Evolutionary conservation across 2,329 filamentous ascomycete species (phyloP).

Genomic region (Blastomyces emzantsi): DNA sequence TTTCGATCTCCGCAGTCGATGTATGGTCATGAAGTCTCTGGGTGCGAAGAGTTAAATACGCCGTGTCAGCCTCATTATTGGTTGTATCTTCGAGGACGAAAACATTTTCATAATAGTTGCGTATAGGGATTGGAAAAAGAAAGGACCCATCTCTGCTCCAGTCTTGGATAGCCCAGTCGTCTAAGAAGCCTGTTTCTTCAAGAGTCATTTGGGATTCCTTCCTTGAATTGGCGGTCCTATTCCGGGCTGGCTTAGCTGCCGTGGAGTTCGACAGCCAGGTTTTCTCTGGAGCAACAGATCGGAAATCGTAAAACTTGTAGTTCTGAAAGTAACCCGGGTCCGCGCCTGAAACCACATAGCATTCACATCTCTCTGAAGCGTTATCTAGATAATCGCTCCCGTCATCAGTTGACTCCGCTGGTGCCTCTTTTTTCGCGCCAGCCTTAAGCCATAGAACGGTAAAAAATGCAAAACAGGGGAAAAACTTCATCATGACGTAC

Average conservation of each 20-base stretch:
- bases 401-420: background rate
- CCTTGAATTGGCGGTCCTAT: constrained; percentile 12
- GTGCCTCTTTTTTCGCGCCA: background rate
- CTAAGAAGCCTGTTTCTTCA: constrained; percentile 12
- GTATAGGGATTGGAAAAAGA: constrained; percentile 34
- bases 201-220: constrained; percentile 11
- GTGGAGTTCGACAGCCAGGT: constrained; percentile 29
- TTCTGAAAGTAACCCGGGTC: constrained; percentile 42
- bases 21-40: constrained; percentile 37
- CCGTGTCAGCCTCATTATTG: constrained; percentile 21
- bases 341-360: constrained; percentile 39
- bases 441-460: background rate
- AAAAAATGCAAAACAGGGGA: background rate
- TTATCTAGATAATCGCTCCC: background rate
- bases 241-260: constrained; percentile 45
- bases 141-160: constrained; percentile 36
- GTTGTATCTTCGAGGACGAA: constrained; percentile 32
- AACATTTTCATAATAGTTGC: constrained; percentile 41
- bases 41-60: constrained; percentile 42
- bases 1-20: constrained; percentile 43
- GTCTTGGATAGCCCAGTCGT: constrained; percentile 37
- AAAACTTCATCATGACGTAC: background rate
- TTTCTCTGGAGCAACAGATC: constrained; percentile 30
- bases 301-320: constrained; percentile 46
- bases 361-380: constrained; percentile 32